Evolutionary conservation across 805 yeast species (phyloP).

Genomic region (Saccharomycopsis fodiens): DNA sequence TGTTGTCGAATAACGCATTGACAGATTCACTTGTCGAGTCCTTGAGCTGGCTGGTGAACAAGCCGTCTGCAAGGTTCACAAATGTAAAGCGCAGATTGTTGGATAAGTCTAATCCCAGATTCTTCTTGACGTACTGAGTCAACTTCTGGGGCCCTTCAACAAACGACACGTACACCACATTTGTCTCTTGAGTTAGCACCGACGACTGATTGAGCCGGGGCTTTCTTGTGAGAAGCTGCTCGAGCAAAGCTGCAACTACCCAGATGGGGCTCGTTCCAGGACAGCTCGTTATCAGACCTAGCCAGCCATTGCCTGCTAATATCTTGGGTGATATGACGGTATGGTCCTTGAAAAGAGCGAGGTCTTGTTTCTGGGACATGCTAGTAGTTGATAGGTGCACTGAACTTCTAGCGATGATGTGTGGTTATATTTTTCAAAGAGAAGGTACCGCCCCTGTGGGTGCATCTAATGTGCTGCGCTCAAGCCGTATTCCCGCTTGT

Average conservation of each 20-base stretch:
- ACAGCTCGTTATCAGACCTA: conserved; percentile 6
- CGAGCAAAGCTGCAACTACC: conserved; percentile 15
- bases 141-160: conserved; percentile 3
- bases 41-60: conserved; percentile 6
- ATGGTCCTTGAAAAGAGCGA: conserved; percentile 13
- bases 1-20: not conserved
- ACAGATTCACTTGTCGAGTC: conserved; percentile 2
- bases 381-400: not conserved
- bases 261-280: conserved; percentile 17
- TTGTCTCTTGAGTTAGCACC: not conserved
- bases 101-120: conserved; percentile 9
- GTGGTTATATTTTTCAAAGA: too few relatives aligned
- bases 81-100: conserved; percentile 7
- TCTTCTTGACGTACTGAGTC: conserved; percentile 10
- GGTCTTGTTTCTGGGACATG: conserved; percentile 15
- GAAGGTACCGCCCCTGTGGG: too few relatives aligned
- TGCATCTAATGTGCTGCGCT: too few relatives aligned
- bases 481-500: too few relatives aligned
- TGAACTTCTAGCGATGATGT: too few relatives aligned
- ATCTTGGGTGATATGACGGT: conserved; percentile 9
- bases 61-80: conserved; percentile 14
- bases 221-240: conserved; percentile 8
- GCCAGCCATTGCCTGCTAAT: not conserved
- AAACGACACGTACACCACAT: conserved; percentile 14
- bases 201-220: conserved; percentile 8